phyloP scores from a whole-genome alignment of 345 rosid genomes.

The Brassica incana region DNA sequence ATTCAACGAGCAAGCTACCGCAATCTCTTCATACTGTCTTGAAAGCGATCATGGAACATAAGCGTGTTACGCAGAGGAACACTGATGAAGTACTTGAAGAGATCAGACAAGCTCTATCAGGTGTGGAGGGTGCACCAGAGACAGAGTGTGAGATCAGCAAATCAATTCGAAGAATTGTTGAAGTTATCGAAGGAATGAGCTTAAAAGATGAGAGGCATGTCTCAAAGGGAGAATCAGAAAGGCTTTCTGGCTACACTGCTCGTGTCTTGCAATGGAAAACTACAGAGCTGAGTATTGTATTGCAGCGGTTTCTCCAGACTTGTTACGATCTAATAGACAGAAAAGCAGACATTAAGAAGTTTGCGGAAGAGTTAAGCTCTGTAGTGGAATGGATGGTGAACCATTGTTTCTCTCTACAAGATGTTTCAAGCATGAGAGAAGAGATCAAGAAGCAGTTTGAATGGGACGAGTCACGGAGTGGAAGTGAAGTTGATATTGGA shows the following conservation, averaged over 20 bases:
- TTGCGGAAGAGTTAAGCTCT: conserved; percentile 57
- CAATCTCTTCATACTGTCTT: conserved; percentile 54
- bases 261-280: conserved; percentile 91
- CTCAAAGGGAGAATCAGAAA: conserved; percentile 47
- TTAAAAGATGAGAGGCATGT: conserved; percentile 48
- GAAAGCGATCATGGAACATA: conserved; percentile 52
- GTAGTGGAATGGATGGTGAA: conserved; percentile 82
- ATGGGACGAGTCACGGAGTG: conserved; percentile 71
- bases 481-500: conserved; percentile 62
- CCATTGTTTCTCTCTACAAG: conserved; percentile 90
- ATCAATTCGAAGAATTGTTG: conserved; percentile 60
- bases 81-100: conserved; percentile 60
- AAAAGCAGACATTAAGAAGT: conserved; percentile 59
- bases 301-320: conserved; percentile 61
- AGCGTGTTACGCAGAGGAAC: conserved; percentile 39
- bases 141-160: conserved; percentile 49
- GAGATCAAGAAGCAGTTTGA: conserved; percentile 63
- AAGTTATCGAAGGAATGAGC: conserved; percentile 66
- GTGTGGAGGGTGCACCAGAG: conserved; percentile 34
- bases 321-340: conserved; percentile 65
- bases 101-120: conserved; percentile 52
- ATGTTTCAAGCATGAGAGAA: conserved; percentile 87
- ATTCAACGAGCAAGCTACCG: conserved; percentile 30
- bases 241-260: conserved; percentile 62
- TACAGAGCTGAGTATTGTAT: conserved; percentile 55